Base-by-base conservation (phyloP, 1,139 yeast genomes). In the Kodamaea anthophila region DNA sequence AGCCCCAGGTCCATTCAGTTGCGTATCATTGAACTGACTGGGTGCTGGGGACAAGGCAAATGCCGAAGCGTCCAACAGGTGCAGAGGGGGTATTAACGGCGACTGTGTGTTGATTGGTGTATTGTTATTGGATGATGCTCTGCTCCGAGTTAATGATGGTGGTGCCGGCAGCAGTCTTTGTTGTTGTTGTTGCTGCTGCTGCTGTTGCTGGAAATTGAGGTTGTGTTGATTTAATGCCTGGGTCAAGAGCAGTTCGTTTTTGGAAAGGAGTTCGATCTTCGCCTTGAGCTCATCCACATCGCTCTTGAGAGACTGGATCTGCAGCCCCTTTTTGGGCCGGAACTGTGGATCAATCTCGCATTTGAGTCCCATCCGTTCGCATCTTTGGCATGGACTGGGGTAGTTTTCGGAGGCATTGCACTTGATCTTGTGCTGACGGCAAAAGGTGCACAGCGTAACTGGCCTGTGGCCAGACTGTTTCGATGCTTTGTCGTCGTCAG, bases 321-420 rank as follows among this genome's bases (percentile, higher is more conserved):
- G 96, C 3, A 91, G 81, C 1, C 96, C 96, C 53, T 86, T 87
- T 46, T 84, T 81, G 4, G 96, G 96, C 47, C 88, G 71, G 54
- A 86, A 88, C 43, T 80, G 80, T 1, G 96, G 96, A 51, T 88
- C 96, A 20, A 88, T 84, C 44, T 83, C 88, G 60, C 97, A 88
- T 37, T 70, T 72, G 24, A 87, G 64, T 2, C 77, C 79, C 84
- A 83, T 81, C 46, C 81, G 66, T 28, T 76, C 80, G 55, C 96
- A 88, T 35, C 96, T 58, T 18, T 80, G 72, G 53, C 96, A 88
- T 0, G 96, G 85, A 9, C 67, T 65, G 2, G 96, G 96, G 43
- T 73, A 82, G 38, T 80, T 77, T 15, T 83, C 91, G 3, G 85
- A 73, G 1, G 96, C 96, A 49, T 88, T 85, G 57, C 97, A 88